phyloP scores from a whole-genome alignment of 257 asterid species.

The Plantago ovata region DNA sequence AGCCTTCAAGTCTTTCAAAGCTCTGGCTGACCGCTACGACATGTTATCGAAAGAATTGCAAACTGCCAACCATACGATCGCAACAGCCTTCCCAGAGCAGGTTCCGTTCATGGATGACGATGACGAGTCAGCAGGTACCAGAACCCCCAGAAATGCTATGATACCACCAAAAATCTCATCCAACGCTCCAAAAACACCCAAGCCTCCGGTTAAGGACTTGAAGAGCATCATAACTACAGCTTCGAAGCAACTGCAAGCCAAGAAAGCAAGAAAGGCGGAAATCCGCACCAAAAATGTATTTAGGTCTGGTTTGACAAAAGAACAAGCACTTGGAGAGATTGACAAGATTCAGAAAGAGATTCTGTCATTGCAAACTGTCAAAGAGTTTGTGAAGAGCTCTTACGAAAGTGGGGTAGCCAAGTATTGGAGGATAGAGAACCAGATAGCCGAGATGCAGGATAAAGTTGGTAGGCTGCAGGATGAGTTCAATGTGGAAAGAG shows the following conservation, averaged over 20 bases:
- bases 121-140: constrained; percentile 32
- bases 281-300: constrained; percentile 20
- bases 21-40: constrained; percentile 87
- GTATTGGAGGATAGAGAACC: constrained; percentile 49
- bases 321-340: constrained; percentile 62
- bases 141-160: constrained; percentile 21
- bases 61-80: constrained; percentile 77
- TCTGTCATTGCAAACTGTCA: constrained; percentile 59
- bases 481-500: constrained; percentile 36
- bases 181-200: constrained; percentile 54
- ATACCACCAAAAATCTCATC: constrained; percentile 23
- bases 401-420: constrained; percentile 41
- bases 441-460: constrained; percentile 43
- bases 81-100: constrained; percentile 75
- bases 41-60: constrained; percentile 78
- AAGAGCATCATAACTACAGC: constrained; percentile 48
- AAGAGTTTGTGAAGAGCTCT: constrained; percentile 80
- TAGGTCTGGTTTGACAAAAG: constrained; percentile 45
- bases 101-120: constrained; percentile 61
- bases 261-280: constrained; percentile 15
- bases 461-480: constrained; percentile 39
- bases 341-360: constrained; percentile 77
- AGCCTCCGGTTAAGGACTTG: constrained; percentile 50
- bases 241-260: constrained; percentile 37
- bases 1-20: constrained; percentile 56